Evolutionary conservation across 305 asterid genomes (phyloP).

Genomic region (Fraxinus greggii): DNA sequence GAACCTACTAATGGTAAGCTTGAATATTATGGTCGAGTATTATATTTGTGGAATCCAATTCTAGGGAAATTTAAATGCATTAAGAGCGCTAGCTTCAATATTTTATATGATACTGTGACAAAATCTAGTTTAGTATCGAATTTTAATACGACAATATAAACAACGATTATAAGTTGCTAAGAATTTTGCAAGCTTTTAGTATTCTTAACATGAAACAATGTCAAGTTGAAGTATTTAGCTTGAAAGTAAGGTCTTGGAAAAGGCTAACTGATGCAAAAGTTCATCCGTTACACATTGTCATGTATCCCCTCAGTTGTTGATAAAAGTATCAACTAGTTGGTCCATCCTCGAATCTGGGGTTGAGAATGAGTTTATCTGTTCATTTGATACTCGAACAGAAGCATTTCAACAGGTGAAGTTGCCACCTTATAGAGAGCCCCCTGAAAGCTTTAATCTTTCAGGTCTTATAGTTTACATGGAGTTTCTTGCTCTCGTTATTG

Average conservation of each 20-base stretch:
- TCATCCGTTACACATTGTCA: neutral
- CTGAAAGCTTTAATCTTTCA: neutral
- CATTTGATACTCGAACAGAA: neutral
- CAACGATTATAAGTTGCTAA: neutral
- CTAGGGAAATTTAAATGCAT: neutral
- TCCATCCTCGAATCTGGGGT: neutral
- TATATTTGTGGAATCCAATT: neutral
- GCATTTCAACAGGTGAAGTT: neutral
- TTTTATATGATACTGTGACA: neutral
- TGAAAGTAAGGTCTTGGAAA: neutral
- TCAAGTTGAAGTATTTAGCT: neutral
- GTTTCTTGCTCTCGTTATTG: neutral
- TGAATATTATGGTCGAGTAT: neutral
- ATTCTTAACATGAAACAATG: neutral
- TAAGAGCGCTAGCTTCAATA: neutral
- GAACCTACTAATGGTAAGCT: neutral
- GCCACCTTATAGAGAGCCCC: neutral
- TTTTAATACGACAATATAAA: neutral
- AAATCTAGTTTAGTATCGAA: neutral
- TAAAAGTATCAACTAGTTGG: neutral
- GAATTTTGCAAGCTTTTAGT: neutral
- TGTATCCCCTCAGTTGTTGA: neutral
- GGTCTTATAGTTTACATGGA: neutral
- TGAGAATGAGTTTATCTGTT: neutral
- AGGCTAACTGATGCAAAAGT: neutral